Evolutionary conservation across 345 rosid genomes (phyloP).

Genomic region (Hibiscus syriacus): DNA sequence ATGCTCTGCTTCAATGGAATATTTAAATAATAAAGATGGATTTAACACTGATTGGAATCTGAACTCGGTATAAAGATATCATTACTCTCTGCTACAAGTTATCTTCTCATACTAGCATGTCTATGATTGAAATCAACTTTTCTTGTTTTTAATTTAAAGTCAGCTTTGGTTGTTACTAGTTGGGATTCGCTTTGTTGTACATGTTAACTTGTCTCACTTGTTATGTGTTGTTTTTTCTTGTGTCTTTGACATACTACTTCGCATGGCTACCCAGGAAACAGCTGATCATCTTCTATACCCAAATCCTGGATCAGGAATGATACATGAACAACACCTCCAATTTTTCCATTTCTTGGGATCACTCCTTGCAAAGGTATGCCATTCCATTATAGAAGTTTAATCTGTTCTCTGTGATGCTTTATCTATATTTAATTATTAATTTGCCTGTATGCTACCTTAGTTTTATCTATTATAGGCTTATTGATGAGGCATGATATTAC

Average conservation of each 20-base stretch:
- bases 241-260: constrained; percentile 11
- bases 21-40: neutral
- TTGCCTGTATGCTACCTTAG: neutral
- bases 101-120: too few species aligned
- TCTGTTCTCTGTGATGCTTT: neutral
- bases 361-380: too few species aligned
- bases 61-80: too few species aligned
- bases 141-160: too few species aligned
- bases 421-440: neutral
- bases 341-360: too few species aligned
- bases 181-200: neutral
- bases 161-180: neutral
- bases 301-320: too few species aligned
- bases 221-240: neutral
- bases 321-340: too few species aligned
- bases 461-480: too few species aligned
- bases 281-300: too few species aligned
- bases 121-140: too few species aligned
- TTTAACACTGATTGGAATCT: neutral
- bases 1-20: neutral
- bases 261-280: constrained; percentile 50
- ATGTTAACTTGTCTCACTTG: neutral
- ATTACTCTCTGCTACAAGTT: too few species aligned
- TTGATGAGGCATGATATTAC: constrained; percentile 6
- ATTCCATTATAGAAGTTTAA: neutral